A percentile compares a stretch with the other conserved stretches of the same genome.
Evolutionary conservation across 768 basidiomycete genomes (phyloP).

Genomic region (Kondoa malvinella): DNA sequence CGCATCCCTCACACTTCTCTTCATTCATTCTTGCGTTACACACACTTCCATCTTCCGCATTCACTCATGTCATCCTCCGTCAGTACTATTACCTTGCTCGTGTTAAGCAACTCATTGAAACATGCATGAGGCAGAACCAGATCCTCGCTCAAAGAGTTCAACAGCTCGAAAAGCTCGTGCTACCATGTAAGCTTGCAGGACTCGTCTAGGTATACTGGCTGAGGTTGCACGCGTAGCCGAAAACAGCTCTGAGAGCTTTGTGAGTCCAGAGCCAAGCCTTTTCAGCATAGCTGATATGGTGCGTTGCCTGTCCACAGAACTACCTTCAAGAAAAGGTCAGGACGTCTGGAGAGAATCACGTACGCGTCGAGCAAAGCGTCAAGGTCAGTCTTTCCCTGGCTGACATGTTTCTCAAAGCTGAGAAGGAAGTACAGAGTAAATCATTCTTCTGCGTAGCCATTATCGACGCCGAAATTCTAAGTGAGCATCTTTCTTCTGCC

Average conservation of each 20-base stretch:
- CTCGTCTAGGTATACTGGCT: too few species aligned
- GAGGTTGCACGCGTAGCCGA: too few species aligned
- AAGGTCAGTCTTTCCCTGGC: not conserved
- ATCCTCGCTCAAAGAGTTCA: not conserved
- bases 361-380: not conserved
- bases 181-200: not conserved
- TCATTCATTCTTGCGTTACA: not conserved
- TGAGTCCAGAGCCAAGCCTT: too few species aligned
- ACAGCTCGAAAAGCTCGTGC: not conserved
- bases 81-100: too few species aligned
- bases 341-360: not conserved
- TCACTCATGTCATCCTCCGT: not conserved
- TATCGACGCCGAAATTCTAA: not conserved
- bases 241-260: too few species aligned
- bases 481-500: too few species aligned
- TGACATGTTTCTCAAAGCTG: not conserved
- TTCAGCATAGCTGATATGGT: too few species aligned
- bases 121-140: not conserved
- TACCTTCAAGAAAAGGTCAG: not conserved
- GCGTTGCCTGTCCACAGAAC: not conserved
- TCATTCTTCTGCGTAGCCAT: not conserved
- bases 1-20: not conserved
- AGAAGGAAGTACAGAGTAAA: not conserved
- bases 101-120: not conserved
- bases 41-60: not conserved